Percentiles rank a stretch among this genome's conserved stretches.
Evolutionary conservation across 2,329 filamentous ascomycete species (phyloP).

Genomic region (Cyanodermella asteris): DNA sequence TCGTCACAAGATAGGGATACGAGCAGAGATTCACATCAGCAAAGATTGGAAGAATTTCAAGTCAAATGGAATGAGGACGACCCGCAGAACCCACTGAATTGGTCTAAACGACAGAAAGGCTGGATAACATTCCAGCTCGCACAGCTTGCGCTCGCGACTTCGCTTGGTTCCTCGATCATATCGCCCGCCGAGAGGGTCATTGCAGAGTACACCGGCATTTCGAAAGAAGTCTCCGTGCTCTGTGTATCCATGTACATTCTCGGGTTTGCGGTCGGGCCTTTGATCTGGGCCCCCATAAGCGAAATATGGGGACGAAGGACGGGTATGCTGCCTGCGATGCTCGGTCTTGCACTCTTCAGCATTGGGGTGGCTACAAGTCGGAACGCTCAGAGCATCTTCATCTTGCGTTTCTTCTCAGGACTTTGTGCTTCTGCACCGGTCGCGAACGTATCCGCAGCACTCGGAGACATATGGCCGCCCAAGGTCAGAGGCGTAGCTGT

Average conservation of each 20-base stretch:
- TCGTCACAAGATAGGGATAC: too few relatives aligned
- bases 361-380: constrained; percentile 22
- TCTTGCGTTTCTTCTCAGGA: constrained; percentile 40
- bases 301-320: constrained; percentile 42
- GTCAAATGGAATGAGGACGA: constrained; percentile 7
- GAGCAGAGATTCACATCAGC: too few relatives aligned
- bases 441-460: constrained; percentile 42
- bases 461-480: constrained; percentile 36
- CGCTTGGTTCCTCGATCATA: constrained; percentile 29
- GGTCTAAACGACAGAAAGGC: constrained; percentile 18
- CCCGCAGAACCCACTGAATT: constrained; percentile 5
- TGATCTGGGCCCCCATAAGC: constrained; percentile 27
- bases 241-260: constrained; percentile 25
- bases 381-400: constrained; percentile 19
- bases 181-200: constrained; percentile 24
- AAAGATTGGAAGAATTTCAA: too few relatives aligned
- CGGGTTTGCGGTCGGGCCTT: constrained; percentile 15
- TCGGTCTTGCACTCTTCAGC: constrained; percentile 22
- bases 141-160: constrained; percentile 27
- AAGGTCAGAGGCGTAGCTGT: constrained; percentile 11
- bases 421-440: constrained; percentile 38
- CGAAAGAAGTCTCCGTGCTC: too few relatives aligned
- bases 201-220: constrained; percentile 19
- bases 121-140: constrained; percentile 28
- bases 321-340: constrained; percentile 22